These are phyloP conservation scores for Lagenidium giganteum DNA, from an alignment of 352 stramenopile genomes.

Conservation along the genomic window DNA sequence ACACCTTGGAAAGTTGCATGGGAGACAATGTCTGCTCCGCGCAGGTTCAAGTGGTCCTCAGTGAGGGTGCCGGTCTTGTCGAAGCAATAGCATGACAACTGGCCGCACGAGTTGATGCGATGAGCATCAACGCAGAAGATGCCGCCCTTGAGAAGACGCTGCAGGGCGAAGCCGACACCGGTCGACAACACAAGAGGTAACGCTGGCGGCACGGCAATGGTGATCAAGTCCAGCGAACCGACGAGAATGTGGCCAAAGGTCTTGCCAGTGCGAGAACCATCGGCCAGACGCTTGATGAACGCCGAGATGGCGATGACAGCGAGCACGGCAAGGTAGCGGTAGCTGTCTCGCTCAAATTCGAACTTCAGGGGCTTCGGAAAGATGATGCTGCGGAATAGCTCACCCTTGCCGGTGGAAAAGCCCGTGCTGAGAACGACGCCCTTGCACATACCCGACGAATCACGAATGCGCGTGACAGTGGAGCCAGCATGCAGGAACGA, in stretches of 20 bases:
- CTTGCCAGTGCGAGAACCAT: conserved; percentile 23
- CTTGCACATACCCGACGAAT: conserved; percentile 20
- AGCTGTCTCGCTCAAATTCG: conserved; percentile 63
- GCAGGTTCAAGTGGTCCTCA: conserved; percentile 34
- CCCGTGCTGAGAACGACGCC: conserved; percentile 59
- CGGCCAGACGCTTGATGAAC: conserved; percentile 45
- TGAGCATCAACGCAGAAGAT: conserved; percentile 72
- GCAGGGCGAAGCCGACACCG: conserved; percentile 51
- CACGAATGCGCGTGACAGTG: conserved; percentile 16
- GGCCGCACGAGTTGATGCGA: conserved; percentile 43
- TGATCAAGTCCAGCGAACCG: conserved; percentile 60
- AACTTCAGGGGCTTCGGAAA: conserved; percentile 54
- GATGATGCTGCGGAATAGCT: conserved; percentile 67
- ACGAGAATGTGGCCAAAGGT: conserved; percentile 25
- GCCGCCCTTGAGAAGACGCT: conserved; percentile 29
- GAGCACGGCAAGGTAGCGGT: conserved; percentile 45
- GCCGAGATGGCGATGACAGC: conserved; percentile 34
- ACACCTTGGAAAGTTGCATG: no score
- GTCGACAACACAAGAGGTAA: conserved; percentile 54
- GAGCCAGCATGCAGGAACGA: conserved; percentile 33
- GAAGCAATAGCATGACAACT: conserved; percentile 62
- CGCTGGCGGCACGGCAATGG: conserved; percentile 46
- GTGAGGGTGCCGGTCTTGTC: conserved; percentile 68
- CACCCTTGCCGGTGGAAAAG: conserved; percentile 62
- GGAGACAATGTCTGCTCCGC: conserved; percentile 30